A percentile compares a stretch with the other conserved stretches of the same genome.
Conservation (phyloP, 352 stramenopile genomes). For the Phytopythium aichiense region DNA sequence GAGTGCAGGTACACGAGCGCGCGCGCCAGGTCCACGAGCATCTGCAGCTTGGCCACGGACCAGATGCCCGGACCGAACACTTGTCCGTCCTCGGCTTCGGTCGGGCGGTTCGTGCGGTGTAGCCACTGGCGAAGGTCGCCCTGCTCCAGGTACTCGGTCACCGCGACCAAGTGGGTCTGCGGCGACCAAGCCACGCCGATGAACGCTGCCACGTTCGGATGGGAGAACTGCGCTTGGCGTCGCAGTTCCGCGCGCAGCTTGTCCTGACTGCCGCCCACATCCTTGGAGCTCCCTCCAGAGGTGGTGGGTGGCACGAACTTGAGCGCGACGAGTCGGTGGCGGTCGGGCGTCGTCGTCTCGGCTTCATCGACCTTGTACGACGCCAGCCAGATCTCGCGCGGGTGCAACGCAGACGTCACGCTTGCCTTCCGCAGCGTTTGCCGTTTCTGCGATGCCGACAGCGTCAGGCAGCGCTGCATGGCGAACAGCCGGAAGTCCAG, state of each 20-base stretch:
- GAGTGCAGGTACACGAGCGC: slow-evolving; percentile 68
- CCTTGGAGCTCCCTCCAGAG: slow-evolving; percentile 9
- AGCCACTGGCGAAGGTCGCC: slow-evolving; percentile 71
- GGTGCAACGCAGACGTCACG: slow-evolving; percentile 23
- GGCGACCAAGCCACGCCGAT: slow-evolving; percentile 68
- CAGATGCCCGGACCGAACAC: slow-evolving; percentile 28
- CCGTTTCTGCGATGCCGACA: slow-evolving; percentile 40
- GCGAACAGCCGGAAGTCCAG: slow-evolving; percentile 61
- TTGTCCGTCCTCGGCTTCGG: slow-evolving; percentile 8
- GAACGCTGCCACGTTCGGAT: slow-evolving; percentile 65
- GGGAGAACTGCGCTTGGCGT: slow-evolving; percentile 50
- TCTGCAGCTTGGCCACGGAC: slow-evolving; percentile 50
- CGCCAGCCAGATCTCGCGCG: slow-evolving; percentile 57
- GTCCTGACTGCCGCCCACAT: slow-evolving; percentile 14
- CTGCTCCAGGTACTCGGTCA: slow-evolving; percentile 73
- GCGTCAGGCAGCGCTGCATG: slow-evolving; percentile 50
- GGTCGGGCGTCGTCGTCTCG: slow-evolving; percentile 13
- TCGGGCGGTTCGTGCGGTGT: slow-evolving; percentile 33
- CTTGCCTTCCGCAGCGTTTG: slow-evolving; percentile 33
- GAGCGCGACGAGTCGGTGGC: slow-evolving; percentile 39
- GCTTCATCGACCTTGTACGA: slow-evolving; percentile 24
- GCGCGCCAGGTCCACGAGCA: slow-evolving; percentile 56
- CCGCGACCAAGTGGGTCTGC: slow-evolving; percentile 55
- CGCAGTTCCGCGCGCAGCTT: slow-evolving; percentile 67
- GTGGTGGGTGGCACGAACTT: slow-evolving; percentile 50